Percentiles rank a stretch among this genome's conserved stretches.
Evolutionary conservation across 2,329 filamentous ascomycete species (phyloP).

Genomic region (Chaetomium strumarium): DNA sequence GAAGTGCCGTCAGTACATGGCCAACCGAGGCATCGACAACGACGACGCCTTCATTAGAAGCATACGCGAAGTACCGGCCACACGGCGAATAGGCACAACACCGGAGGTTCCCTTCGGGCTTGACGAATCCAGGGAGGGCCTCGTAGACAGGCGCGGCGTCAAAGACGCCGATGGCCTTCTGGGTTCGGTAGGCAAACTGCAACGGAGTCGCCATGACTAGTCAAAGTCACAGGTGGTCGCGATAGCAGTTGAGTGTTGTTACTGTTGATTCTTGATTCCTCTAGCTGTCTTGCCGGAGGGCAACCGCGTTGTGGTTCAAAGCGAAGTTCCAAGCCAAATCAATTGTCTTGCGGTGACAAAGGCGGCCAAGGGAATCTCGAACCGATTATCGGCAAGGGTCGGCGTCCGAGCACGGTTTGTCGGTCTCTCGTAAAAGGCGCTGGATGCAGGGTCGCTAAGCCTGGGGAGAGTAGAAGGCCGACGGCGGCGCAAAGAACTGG

Average conservation of each 20-base stretch:
- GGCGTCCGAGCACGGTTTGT: not conserved
- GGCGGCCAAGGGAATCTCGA: not conserved
- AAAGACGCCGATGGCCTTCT: slow-evolving; percentile 91
- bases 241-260: slow-evolving; percentile 24
- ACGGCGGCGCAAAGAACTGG: not conserved
- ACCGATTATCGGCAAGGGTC: not conserved
- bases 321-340: slow-evolving; percentile 5
- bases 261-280: slow-evolving; percentile 23
- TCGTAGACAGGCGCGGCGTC: slow-evolving; percentile 87
- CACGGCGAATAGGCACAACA: slow-evolving; percentile 95
- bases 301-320: slow-evolving; percentile 1
- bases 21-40: slow-evolving; percentile 78
- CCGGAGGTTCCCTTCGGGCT: slow-evolving; percentile 88
- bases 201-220: slow-evolving; percentile 90
- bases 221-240: slow-evolving; percentile 67
- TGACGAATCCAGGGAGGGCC: slow-evolving; percentile 72
- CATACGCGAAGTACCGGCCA: slow-evolving; percentile 94
- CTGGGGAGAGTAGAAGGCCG: not conserved
- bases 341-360: slow-evolving; percentile 5
- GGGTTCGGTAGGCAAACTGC: slow-evolving; percentile 95
- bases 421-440: not conserved
- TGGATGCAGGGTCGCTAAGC: not conserved
- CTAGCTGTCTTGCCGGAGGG: slow-evolving; percentile 15
- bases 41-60: slow-evolving; percentile 77
- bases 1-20: slow-evolving; percentile 65